These are phyloP conservation scores for Solanum virginianum DNA, from an alignment of 257 asterid genomes.

Conservation along the genomic window DNA sequence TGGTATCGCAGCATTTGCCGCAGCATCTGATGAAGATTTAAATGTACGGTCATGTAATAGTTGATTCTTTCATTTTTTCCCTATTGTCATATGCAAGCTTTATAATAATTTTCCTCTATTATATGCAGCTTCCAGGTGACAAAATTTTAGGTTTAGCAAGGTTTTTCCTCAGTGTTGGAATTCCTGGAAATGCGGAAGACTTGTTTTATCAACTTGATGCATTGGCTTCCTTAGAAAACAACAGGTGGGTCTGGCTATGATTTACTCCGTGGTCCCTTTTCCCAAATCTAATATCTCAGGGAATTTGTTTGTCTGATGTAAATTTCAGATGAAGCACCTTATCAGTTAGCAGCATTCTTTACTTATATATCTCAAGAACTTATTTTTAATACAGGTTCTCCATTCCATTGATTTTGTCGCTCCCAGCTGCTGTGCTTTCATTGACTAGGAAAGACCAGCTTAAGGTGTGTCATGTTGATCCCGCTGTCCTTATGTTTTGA, in stretches of 20 bases:
- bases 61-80: not conserved
- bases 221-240: slow-evolving; percentile 59
- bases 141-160: slow-evolving; percentile 77
- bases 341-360: not conserved
- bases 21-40: slow-evolving; percentile 46
- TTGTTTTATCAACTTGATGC: slow-evolving; percentile 77
- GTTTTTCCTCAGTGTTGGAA: slow-evolving; percentile 76
- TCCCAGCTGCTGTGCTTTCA: slow-evolving; percentile 77
- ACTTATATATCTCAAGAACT: not conserved
- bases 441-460: slow-evolving; percentile 65
- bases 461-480: slow-evolving; percentile 40
- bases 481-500: not conserved
- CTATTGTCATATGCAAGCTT: not conserved
- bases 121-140: slow-evolving; percentile 81
- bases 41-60: slow-evolving; percentile 27
- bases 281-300: not conserved
- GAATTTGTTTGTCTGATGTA: not conserved
- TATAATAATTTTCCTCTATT: not conserved
- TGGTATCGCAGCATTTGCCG: slow-evolving; percentile 72
- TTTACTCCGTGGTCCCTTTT: not conserved
- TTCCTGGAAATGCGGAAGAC: slow-evolving; percentile 75
- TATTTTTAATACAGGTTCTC: slow-evolving; percentile 46
- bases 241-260: slow-evolving; percentile 27
- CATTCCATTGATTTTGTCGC: slow-evolving; percentile 71
- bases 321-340: not conserved